Base-by-base conservation (phyloP, 495 filamentous ascomycete species). In the Penicillium waksmanii region DNA sequence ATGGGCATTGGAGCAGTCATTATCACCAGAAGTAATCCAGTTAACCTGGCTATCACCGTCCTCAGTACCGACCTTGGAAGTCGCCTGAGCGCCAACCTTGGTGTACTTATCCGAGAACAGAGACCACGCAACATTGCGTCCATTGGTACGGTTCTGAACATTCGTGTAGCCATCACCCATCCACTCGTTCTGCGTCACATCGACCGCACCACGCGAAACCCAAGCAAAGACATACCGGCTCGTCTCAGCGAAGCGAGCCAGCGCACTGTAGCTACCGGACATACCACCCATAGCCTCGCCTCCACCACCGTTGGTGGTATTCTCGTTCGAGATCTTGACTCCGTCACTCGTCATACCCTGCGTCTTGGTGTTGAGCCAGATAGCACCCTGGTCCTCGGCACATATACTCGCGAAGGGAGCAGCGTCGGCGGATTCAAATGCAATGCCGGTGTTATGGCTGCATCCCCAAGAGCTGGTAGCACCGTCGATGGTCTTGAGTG, bases 251-350 rank as follows among this genome's bases (percentile, higher is more conserved):
- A 83, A 82, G 4, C 71, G 70, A 17, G 80, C 77, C 33, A 85
- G 76, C 15, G 65, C 68, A 58, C 76, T 80, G 63, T 83, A 84
- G 23, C 78, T 80, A 34, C 82, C 82, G 13, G 72, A 71, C 82
- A 84, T 85, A 15, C 82, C 82, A 38, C 82, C 82, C 79, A 85
- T 81, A 27, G 82, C 70, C 58, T 85, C 82, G n/a, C 76, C 76
- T 15, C 69, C 72, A 35, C 58, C 79, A 46, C 82, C 82, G 58
- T 85, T 84, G 38, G 79, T 83, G 7, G 74, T 79, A 55, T 83
- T 82, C 63, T 85, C 81, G 59, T 83, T 83, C 2, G 79, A 77
- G 55, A 85, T 79, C 66, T 85, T 84, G 59, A 82, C 72, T 12
- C 81, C 82, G 25, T 63, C 54, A 35, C 48, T 67, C 8, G n/a